Evolutionary conservation across 371 early-diverging fungal genomes (phyloP).

Genomic region (Thermomucor indicae-seudaticae): DNA sequence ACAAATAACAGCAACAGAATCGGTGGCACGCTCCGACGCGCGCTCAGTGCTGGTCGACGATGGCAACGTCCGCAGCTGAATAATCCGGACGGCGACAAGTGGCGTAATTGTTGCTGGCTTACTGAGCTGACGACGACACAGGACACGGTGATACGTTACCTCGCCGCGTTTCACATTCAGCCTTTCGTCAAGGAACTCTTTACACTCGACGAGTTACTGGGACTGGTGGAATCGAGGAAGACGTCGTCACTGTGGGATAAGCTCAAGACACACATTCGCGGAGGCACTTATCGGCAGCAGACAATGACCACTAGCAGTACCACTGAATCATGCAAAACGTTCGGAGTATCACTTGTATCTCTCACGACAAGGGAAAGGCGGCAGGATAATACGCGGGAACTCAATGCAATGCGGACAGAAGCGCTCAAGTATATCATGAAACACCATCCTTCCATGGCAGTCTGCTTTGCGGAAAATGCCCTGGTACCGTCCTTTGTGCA

Average conservation of each 20-base stretch:
- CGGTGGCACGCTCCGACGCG: too few species aligned
- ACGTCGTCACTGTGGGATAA: conserved; percentile 53
- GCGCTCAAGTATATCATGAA: not conserved
- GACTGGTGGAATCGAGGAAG: conserved; percentile 57
- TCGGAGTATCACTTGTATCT: conserved; percentile 10
- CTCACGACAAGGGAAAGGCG: conserved; percentile 42
- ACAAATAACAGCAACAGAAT: too few species aligned
- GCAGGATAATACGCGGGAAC: too few species aligned
- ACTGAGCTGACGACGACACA: conserved; percentile 72
- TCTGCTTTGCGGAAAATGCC: conserved; percentile 21
- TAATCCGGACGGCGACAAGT: too few species aligned
- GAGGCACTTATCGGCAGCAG: conserved; percentile 2
- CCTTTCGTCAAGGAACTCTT: conserved; percentile 55
- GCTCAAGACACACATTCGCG: conserved; percentile 28
- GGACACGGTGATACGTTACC: conserved; percentile 69
- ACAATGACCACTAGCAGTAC: conserved; percentile 1
- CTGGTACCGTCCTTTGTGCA: conserved; percentile 79
- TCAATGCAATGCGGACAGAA: too few species aligned
- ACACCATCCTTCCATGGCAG: conserved; percentile 60
- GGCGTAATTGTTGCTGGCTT: conserved; percentile 31
- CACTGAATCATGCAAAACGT: conserved; percentile 22
- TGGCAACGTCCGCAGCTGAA: too few species aligned
- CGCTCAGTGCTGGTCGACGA: not conserved
- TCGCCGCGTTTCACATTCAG: conserved; percentile 66
- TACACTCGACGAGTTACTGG: conserved; percentile 54